Conservation (phyloP, 441 rosid species). For the Corymbia calophylla region DNA sequence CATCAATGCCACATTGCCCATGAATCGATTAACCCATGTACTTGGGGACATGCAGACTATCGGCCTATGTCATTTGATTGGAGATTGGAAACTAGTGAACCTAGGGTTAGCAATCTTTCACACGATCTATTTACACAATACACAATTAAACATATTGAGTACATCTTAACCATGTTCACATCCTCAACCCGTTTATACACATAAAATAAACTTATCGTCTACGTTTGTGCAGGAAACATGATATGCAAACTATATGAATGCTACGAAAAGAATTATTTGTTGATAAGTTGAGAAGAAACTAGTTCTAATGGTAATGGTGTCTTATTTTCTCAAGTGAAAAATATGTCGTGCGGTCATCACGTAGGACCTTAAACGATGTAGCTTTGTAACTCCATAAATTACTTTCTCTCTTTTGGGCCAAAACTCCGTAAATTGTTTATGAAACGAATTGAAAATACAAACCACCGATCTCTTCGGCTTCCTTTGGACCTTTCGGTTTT, state of each 20-base stretch:
- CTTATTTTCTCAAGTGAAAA: background rate
- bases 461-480: background rate
- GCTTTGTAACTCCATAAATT: background rate
- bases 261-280: background rate
- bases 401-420: background rate
- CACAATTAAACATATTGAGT: background rate
- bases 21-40: background rate
- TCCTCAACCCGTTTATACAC: background rate
- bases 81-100: background rate
- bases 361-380: background rate
- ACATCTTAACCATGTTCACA: background rate
- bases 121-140: background rate
- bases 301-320: background rate
- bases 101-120: background rate
- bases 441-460: background rate
- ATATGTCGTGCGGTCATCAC: background rate
- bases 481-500: background rate
- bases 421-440: background rate
- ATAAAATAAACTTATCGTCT: background rate
- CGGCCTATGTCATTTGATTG: background rate
- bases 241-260: background rate
- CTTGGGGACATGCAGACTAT: background rate
- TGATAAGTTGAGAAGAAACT: background rate
- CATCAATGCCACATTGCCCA: background rate
- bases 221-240: background rate